Evolutionary conservation across 176 grass and related monocot species (phyloP).

Genomic region (Saccharum spontaneum): DNA sequence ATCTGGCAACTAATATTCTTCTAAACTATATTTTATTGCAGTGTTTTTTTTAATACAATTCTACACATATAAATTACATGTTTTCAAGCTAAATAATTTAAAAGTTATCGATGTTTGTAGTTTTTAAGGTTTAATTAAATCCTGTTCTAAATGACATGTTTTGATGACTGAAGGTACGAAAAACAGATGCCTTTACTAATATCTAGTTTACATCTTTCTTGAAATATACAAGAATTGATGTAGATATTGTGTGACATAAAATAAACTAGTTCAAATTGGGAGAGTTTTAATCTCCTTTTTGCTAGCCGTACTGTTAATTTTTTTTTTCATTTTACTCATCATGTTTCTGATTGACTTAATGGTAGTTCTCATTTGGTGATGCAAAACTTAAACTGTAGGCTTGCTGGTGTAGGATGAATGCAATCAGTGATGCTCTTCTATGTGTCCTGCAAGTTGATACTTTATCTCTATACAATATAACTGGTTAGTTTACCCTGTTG

Average conservation of each 20-base stretch:
- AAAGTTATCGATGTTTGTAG: background rate
- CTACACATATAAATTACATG: background rate
- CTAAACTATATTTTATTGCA: background rate
- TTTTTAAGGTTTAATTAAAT: background rate
- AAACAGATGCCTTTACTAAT: background rate
- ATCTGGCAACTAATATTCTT: background rate
- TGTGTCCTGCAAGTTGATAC: constrained; percentile 86
- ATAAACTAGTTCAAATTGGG: background rate
- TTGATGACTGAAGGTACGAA: background rate
- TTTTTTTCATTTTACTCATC: background rate
- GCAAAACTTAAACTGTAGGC: constrained; percentile 54
- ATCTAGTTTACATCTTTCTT: background rate
- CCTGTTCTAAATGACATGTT: background rate
- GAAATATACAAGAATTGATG: background rate
- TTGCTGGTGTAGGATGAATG: constrained; percentile 87
- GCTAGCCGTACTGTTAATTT: background rate
- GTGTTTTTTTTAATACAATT: background rate
- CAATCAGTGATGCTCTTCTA: constrained; percentile 75
- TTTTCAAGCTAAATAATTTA: background rate
- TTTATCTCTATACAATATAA: constrained; percentile 80
- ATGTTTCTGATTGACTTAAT: constrained; percentile 30
- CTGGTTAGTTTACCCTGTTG: constrained; percentile 45
- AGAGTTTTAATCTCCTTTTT: background rate
- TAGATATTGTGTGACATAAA: background rate
- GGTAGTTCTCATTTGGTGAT: constrained; percentile 27